Evolutionary conservation across 1,139 yeast species (phyloP), one percentile per base, ranked within the genome.

Genomic region (Lodderomyces metapsilosis): DNA sequence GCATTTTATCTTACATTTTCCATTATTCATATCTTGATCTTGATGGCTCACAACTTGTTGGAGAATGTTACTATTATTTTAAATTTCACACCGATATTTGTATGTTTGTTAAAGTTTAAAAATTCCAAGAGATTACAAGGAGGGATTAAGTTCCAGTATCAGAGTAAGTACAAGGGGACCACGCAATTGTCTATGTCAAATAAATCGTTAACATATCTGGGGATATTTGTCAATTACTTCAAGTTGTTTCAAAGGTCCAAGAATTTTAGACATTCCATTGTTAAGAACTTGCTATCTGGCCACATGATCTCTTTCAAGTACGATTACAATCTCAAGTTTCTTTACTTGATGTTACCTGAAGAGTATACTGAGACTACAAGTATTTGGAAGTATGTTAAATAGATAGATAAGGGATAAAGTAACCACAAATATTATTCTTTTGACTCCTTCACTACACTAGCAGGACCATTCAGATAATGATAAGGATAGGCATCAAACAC

Each of bases 61-160:
- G 95, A 88, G 52, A 71, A 84, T 37, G 44, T 74, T 0, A 72
- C 88, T 45, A 80, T 92, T 9, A 61, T 80, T 33, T 59, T 89
- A 41, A 91, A 89, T 54, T 92, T 89, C 57, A 80, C 86, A 53
- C 99, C 99, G 0, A 58, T 91, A 16, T 92, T 92, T 64, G 91
- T 89, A 1, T 59, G 91, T 2, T 64, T 94, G 41, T 64, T 92
- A 36, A 80, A 94, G 52, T 43, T 88, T 39, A 94, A 92, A 58
- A 94, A 91, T 56, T 82, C 89, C 9, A 80, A 77, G 43, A 70
- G 99, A 48, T 66, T 94, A 15, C 98, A 97, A n/a, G 96, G 96
- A 1, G 97, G 98, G 0, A 70, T 92, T 5, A 64, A 62, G 6
- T 68, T 87, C 44, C 63, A 62, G 13, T 55, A 61, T 37, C 25